Evolutionary conservation across 1,139 yeast species (phyloP).

Genomic region (Chernovozyma sophiae-reginae): DNA sequence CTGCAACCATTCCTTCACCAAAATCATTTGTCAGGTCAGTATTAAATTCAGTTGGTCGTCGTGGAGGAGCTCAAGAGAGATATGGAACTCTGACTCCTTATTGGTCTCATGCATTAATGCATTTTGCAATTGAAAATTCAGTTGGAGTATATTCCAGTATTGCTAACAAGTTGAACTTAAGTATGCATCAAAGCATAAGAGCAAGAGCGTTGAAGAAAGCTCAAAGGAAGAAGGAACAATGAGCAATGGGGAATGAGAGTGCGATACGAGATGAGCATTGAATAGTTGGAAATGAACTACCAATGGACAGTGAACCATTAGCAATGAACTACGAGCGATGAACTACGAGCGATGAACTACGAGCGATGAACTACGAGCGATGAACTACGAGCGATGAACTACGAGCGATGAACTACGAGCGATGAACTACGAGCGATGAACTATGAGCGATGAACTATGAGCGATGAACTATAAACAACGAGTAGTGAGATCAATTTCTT

Average conservation of each 20-base stretch:
- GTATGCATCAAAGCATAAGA: conserved; percentile 79
- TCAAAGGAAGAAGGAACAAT: conserved; percentile 33
- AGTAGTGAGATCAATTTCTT: no score
- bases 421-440: no score
- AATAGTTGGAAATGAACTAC: no score
- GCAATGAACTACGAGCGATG: no score
- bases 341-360: no score
- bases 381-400: no score
- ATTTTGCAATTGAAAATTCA: conserved; percentile 72
- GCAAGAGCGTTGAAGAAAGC: conserved; percentile 79
- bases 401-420: no score
- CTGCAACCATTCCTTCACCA: conserved; percentile 78
- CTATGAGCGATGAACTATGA: no score
- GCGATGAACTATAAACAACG: no score
- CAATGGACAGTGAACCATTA: no score
- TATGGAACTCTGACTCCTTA: conserved; percentile 85
- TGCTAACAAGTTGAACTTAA: conserved; percentile 63
- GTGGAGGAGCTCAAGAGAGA: conserved; percentile 91
- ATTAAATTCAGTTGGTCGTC: conserved; percentile 68
- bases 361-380: no score
- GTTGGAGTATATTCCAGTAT: conserved; percentile 76
- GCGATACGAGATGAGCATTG: neutral
- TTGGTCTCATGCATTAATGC: conserved; percentile 93
- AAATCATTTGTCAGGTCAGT: conserved; percentile 69
- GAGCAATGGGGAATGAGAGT: no score